Percentiles rank a stretch among this genome's conserved stretches.
Conservation (phyloP, 768 basidiomycete genomes). For the Glaciozyma antarctica region DNA sequence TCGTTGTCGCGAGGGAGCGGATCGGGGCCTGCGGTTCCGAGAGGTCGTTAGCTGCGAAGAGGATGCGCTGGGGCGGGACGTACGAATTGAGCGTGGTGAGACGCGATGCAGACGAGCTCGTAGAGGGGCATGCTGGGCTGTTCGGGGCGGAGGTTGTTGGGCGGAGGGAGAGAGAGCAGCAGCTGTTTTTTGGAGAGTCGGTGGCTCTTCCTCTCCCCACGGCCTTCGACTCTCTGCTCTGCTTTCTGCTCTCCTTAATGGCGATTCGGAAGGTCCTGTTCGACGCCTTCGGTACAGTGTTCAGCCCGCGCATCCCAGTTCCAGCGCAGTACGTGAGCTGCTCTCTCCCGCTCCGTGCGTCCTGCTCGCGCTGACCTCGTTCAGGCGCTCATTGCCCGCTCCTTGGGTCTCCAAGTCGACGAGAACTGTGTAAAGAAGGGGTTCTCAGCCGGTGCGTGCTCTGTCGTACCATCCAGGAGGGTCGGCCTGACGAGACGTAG, state of each 20-base stretch:
- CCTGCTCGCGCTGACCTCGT: background rate
- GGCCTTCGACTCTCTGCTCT: too few relatives aligned
- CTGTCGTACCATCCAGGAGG: background rate
- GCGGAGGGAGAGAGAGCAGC: too few relatives aligned
- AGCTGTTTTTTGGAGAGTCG: too few relatives aligned
- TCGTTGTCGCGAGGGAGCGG: constrained; percentile 60
- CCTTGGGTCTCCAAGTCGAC: constrained; percentile 5
- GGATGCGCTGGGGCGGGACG: background rate
- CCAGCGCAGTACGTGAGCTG: constrained; percentile 20
- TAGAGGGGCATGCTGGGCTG: constrained; percentile 64
- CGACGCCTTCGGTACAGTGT: constrained; percentile 29
- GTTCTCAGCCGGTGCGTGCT: constrained; percentile 13
- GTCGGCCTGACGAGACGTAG: background rate
- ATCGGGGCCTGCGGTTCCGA: constrained; percentile 54
- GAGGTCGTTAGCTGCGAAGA: background rate
- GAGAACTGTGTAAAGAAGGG: constrained; percentile 1
- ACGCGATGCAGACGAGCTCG: constrained; percentile 72
- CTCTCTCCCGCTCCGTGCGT: background rate
- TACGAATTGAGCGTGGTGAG: constrained; percentile 39
- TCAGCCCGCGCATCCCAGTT: constrained; percentile 15
- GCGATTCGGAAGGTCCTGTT: constrained; percentile 16
- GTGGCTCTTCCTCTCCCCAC: too few relatives aligned
- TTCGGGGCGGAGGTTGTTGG: too few relatives aligned
- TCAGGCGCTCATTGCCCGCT: constrained; percentile 7
- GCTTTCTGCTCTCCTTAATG: too few relatives aligned